phyloP scores from a whole-genome alignment of 345 rosid genomes.

The Arabidopsis arenosa region DNA sequence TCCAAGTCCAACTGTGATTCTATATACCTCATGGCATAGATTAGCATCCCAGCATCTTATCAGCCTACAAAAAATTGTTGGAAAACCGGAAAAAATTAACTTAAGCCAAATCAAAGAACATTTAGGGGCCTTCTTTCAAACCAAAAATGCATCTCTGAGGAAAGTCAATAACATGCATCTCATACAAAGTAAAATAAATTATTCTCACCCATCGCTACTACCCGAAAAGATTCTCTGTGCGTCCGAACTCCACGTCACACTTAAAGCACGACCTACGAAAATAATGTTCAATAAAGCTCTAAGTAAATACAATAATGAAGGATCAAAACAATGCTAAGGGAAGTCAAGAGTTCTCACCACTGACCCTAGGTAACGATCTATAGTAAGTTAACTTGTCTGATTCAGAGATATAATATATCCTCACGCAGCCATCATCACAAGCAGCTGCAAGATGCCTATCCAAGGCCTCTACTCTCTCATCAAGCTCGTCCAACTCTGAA shows the following conservation, averaged over 20 bases:
- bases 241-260: slow-evolving; percentile 81
- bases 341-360: slow-evolving; percentile 76
- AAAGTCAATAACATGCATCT: not conserved
- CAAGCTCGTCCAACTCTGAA: slow-evolving; percentile 58
- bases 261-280: slow-evolving; percentile 73
- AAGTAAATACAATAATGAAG: slow-evolving; percentile 29
- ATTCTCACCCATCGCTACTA: slow-evolving; percentile 91
- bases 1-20: slow-evolving; percentile 88
- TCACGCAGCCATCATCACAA: slow-evolving; percentile 94
- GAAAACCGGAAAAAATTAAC: not conserved
- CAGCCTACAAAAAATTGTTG: slow-evolving; percentile 54
- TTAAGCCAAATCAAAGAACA: slow-evolving; percentile 9
- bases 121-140: slow-evolving; percentile 3
- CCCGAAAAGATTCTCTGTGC: slow-evolving; percentile 73
- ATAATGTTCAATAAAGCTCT: slow-evolving; percentile 31
- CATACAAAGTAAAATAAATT: slow-evolving; percentile 7
- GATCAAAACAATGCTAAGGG: slow-evolving; percentile 17
- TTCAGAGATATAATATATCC: slow-evolving; percentile 63
- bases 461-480: slow-evolving; percentile 42
- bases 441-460: slow-evolving; percentile 71
- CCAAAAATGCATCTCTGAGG: slow-evolving; percentile 3
- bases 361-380: slow-evolving; percentile 89
- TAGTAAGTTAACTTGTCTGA: slow-evolving; percentile 60
- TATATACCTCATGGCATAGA: slow-evolving; percentile 70
- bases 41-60: slow-evolving; percentile 94